A percentile compares a stretch with the other conserved stretches of the same genome.
Evolutionary conservation across 2,329 filamentous ascomycete genomes (phyloP).

Genomic region (Didymosphaeria variabile): DNA sequence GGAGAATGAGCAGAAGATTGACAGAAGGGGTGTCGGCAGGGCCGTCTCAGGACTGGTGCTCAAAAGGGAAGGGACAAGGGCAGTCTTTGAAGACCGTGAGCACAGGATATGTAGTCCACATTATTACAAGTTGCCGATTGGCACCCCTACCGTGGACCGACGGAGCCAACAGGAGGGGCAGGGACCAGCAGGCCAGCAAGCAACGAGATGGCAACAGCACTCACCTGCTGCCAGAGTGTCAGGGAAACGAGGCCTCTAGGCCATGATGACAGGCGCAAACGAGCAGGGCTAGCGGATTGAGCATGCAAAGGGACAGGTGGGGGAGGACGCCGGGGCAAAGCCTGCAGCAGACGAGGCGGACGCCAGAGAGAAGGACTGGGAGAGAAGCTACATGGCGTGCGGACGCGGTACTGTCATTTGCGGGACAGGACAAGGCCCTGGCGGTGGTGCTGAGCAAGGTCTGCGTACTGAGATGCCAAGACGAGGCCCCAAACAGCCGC

Average conservation of each 20-base stretch:
- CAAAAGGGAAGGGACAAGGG: constrained; percentile 39
- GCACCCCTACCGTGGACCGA: constrained; percentile 27
- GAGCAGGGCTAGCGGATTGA: constrained; percentile 30
- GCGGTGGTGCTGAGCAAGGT: not conserved
- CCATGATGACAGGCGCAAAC: constrained; percentile 45
- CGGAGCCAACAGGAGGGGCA: constrained; percentile 23
- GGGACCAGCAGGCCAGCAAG: constrained; percentile 30
- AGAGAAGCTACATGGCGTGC: constrained; percentile 30
- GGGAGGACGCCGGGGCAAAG: constrained; percentile 24
- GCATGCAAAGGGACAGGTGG: constrained; percentile 28
- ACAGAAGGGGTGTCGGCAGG: constrained; percentile 37
- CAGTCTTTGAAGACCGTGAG: constrained; percentile 26
- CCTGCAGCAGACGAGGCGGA: constrained; percentile 25
- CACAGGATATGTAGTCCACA: constrained; percentile 35
- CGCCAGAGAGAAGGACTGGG: constrained; percentile 16
- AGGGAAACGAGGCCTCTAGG: constrained; percentile 32
- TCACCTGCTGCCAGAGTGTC: constrained; percentile 37
- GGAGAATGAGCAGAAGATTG: constrained; percentile 38
- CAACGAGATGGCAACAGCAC: constrained; percentile 37
- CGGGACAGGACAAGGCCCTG: constrained; percentile 22
- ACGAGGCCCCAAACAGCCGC: constrained; percentile 23
- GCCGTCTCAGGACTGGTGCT: constrained; percentile 36
- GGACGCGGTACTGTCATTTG: constrained; percentile 47
- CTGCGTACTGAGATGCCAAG: constrained; percentile 22
- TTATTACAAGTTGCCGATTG: constrained; percentile 36